Evolutionary conservation across 1,284 basidiomycete genomes (phyloP), one percentile per base, ranked within the genome.

Genomic region (Trichosporon coremiiforme): DNA sequence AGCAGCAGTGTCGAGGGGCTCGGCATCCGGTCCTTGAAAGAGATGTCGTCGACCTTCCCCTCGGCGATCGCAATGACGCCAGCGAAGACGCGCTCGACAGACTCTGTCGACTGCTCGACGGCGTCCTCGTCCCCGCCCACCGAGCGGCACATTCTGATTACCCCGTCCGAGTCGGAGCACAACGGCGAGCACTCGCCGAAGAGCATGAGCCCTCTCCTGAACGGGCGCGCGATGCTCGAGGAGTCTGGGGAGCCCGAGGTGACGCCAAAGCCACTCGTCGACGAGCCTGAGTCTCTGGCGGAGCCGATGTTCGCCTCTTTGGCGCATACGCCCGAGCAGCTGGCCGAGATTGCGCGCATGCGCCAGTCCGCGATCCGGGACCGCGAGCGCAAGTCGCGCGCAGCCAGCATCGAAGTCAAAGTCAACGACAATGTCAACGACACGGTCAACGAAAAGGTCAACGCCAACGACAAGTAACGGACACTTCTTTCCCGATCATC

Each of bases 301-400:
- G 73, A 72, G 62, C 80, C 80, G 13, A 78, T 79, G 70, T 82
- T 80, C 65, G 78, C 80, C 0, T 76, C 74, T 33, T 68, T 82
- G 15, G 80, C 80, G 6, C 80, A 82, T 69, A 82, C 80, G 7
- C 79, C 79, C 2, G 78, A 77, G 50, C 80, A 82, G 67, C 64
- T 80, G n/a, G 76, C 74, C 20, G 78, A 81, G 68, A 80, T 82
- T 71, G 71, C 74, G n/a, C 73, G 74, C 31, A 74, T 78, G 73
- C 71, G 76, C 31, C 75, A 77, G 63, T 63, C 66, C 25, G 75
- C 76, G 1, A 65, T 71, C 25, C 68, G 72, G 5, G 64, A 71
- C 12, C 70, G 72, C 20, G 68, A 71, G 50, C 66, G 73, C 2
- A 63, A 64, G 7, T 57, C 64, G 8, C 66, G 62, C 10, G 35